phyloP scores from a whole-genome alignment of 169 alveolate genomes.

The Eimeria zaria region DNA sequence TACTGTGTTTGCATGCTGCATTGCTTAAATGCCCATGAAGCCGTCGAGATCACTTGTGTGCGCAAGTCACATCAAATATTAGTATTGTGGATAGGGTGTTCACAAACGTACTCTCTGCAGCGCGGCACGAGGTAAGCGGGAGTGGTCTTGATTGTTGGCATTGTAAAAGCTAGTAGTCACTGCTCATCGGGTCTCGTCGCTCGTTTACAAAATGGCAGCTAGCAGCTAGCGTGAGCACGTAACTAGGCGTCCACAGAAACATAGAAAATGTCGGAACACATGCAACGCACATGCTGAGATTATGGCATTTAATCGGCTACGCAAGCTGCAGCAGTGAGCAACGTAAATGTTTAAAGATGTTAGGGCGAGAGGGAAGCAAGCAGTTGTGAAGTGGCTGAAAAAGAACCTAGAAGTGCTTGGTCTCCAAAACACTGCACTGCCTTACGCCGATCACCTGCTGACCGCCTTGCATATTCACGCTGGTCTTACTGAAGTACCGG shows the following conservation, averaged over 20 bases:
- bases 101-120: background rate
- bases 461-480: background rate
- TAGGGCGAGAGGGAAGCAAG: background rate
- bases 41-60: background rate
- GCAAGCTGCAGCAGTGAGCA: background rate
- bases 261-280: background rate
- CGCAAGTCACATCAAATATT: background rate
- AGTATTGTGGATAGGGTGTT: background rate
- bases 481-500: background rate
- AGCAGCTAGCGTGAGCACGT: background rate
- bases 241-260: background rate
- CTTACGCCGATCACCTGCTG: background rate
- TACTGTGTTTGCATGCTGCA: background rate
- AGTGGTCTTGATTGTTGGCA: background rate
- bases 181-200: background rate
- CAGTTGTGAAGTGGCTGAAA: background rate
- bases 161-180: background rate
- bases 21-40: background rate
- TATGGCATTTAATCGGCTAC: background rate
- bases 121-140: background rate
- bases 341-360: background rate
- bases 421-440: background rate
- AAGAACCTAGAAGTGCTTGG: background rate
- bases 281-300: conserved; percentile 3
- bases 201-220: background rate